These are phyloP conservation scores for Fusarium foetens DNA, from an alignment of 2,329 filamentous ascomycete genomes.

Conservation along the genomic window DNA sequence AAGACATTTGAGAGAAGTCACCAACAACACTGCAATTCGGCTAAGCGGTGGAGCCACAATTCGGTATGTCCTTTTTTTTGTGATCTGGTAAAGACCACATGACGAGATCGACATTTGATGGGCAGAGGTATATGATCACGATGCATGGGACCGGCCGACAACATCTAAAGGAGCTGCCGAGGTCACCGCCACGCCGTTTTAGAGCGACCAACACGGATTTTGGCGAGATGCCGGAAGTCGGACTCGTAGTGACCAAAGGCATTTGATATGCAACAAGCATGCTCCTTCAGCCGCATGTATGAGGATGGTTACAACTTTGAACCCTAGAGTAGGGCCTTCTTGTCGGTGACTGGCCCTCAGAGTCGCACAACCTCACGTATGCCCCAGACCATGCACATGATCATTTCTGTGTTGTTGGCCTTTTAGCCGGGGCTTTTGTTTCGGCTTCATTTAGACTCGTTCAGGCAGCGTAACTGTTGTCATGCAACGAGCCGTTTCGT, in stretches of 20 bases:
- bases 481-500: constrained; percentile 26
- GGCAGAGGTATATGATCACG: neutral
- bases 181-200: neutral
- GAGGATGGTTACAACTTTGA: constrained; percentile 20
- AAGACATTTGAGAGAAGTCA: constrained; percentile 9
- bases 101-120: neutral
- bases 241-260: neutral
- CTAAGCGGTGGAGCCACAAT: constrained; percentile 24
- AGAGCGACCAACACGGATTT: neutral
- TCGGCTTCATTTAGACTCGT: constrained; percentile 14
- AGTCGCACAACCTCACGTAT: constrained; percentile 15
- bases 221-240: neutral
- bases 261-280: neutral
- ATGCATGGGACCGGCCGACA: neutral
- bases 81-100: constrained; percentile 11
- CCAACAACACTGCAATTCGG: constrained; percentile 9
- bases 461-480: neutral
- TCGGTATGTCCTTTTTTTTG: neutral
- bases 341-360: constrained; percentile 5
- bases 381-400: constrained; percentile 11
- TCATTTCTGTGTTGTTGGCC: constrained; percentile 1
- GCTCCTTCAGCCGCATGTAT: constrained; percentile 1
- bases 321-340: neutral
- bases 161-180: neutral
- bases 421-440: constrained; percentile 21